Conservation (phyloP, 305 asterid species). For the Solanum hybrid region DNA sequence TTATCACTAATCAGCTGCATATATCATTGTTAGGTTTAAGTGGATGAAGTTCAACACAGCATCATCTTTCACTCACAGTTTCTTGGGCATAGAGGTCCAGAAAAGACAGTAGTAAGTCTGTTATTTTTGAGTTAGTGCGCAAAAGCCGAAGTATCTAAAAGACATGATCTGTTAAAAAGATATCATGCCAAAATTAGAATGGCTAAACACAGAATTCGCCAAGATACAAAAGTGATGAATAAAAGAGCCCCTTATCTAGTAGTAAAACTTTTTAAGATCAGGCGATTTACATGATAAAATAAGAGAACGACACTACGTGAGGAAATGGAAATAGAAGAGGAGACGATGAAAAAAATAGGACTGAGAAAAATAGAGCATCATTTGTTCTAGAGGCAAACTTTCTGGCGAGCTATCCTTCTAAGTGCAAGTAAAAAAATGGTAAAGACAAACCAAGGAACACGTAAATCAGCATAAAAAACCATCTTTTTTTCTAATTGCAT, state of each 20-base stretch:
- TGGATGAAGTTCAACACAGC: neutral
- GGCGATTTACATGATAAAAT: neutral
- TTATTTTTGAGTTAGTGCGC: neutral
- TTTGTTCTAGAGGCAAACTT: neutral
- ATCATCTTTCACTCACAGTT: neutral
- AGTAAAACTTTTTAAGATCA: neutral
- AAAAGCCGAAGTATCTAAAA: neutral
- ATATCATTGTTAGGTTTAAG: neutral
- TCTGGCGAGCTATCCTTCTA: neutral
- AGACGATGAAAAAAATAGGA: neutral
- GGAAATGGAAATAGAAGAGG: neutral
- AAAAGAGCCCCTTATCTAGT: neutral
- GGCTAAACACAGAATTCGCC: neutral
- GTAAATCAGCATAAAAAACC: neutral
- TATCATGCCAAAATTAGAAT: neutral
- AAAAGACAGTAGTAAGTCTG: neutral
- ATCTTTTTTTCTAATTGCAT: neutral
- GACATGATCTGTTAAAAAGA: neutral
- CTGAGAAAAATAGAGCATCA: neutral
- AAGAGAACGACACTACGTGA: neutral
- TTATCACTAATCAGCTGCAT: neutral
- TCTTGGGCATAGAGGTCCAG: neutral
- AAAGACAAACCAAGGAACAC: neutral
- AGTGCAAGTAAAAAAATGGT: neutral
- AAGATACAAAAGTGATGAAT: neutral